Conservation (phyloP, 2,329 filamentous ascomycete genomes). For the Grosmannia penicillata region DNA sequence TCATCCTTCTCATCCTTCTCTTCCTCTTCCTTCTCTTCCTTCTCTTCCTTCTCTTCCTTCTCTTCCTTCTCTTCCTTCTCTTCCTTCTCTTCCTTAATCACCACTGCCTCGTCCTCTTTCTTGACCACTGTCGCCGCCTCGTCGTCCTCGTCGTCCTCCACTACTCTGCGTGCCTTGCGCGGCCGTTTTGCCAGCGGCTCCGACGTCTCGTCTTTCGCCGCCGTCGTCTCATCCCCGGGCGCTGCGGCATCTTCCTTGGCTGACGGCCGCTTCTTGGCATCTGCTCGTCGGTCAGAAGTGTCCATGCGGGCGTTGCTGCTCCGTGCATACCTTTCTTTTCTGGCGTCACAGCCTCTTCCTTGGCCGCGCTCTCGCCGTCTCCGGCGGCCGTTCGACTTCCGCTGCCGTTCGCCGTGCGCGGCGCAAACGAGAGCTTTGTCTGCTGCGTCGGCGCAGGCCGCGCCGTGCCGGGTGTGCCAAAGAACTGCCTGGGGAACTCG, state of each 20-base stretch:
- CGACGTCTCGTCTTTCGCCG: slow-evolving; percentile 30
- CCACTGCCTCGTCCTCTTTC: slow-evolving; percentile 1
- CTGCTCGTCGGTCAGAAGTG: slow-evolving; percentile 8
- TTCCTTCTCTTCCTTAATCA: not conserved
- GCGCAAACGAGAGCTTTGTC: slow-evolving; percentile 63
- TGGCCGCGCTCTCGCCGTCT: slow-evolving; percentile 9
- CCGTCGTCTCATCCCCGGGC: slow-evolving; percentile 15
- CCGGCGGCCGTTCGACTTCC: slow-evolving; percentile 9
- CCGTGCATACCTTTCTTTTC: slow-evolving; percentile 14
- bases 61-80: slow-evolving; percentile 7
- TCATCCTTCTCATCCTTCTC: slow-evolving; percentile 10
- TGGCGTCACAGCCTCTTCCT: slow-evolving; percentile 24
- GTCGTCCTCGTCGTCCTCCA: slow-evolving; percentile 40
- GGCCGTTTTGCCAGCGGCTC: slow-evolving; percentile 46
- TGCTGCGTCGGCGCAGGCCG: slow-evolving; percentile 50
- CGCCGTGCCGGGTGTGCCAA: slow-evolving; percentile 49
- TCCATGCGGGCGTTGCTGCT: too few relatives aligned
- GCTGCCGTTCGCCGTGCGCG: slow-evolving; percentile 16
- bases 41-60: slow-evolving; percentile 21
- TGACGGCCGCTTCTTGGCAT: slow-evolving; percentile 10
- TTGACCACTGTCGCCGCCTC: not conserved
- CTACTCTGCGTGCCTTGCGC: slow-evolving; percentile 28
- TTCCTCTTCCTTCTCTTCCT: slow-evolving; percentile 12
- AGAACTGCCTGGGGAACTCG: slow-evolving; percentile 59
- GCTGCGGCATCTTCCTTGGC: slow-evolving; percentile 1